phyloP scores from a whole-genome alignment of 495 filamentous ascomycete species.

The Lophiostoma macrostomum region DNA sequence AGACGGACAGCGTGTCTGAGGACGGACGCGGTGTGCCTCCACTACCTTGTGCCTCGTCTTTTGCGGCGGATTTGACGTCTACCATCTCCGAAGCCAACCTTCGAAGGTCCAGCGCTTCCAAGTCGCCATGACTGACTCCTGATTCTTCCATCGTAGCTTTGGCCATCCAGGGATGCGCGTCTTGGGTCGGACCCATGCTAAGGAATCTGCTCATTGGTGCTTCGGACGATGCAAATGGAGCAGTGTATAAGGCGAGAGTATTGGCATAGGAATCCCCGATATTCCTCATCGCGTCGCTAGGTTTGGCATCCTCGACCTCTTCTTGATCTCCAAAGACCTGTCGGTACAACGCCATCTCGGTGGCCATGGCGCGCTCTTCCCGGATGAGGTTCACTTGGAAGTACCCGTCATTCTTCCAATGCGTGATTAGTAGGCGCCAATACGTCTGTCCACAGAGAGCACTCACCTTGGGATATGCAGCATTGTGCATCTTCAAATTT shows the following conservation, averaged over 20 bases:
- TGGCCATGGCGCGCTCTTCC: constrained; percentile 5
- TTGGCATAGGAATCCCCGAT: no score
- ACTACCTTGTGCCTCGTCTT: background rate
- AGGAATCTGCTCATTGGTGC: constrained; percentile 23
- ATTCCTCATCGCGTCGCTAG: constrained; percentile 4
- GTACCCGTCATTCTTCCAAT: constrained; percentile 7
- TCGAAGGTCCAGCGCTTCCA: constrained; percentile 22
- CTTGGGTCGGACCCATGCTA: constrained; percentile 13
- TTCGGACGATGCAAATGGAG: constrained; percentile 7
- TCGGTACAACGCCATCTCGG: constrained; percentile 9
- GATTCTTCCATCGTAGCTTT: constrained; percentile 6
- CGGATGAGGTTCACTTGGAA: constrained; percentile 13
- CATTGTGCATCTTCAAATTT: constrained; percentile 18
- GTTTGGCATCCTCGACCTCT: constrained; percentile 4
- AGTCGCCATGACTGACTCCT: constrained; percentile 11
- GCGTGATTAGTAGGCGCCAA: background rate
- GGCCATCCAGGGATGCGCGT: constrained; percentile 27
- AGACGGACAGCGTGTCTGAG: constrained; percentile 18
- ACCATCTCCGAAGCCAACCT: constrained; percentile 18
- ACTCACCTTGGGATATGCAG: constrained; percentile 18
- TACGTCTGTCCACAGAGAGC: background rate
- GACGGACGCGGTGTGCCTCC: constrained; percentile 15
- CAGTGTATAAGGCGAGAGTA: constrained; percentile 21
- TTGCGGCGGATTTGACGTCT: background rate
- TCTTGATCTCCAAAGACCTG: constrained; percentile 8